phyloP scores from a whole-genome alignment of 768 basidiomycete species.

The Lactarius akahatsu region DNA sequence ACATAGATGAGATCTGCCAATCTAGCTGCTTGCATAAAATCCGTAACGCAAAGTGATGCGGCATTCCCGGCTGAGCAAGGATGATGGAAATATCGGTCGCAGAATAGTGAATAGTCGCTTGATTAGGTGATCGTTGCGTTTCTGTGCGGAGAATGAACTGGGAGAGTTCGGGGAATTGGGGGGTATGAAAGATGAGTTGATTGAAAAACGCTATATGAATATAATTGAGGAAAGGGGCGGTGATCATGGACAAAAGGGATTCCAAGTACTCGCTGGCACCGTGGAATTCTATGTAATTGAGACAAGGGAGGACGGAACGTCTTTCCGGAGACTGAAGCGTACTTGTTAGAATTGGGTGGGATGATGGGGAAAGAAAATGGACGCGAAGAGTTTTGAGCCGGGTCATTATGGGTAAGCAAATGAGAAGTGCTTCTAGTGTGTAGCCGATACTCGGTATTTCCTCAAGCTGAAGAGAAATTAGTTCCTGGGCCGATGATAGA shows the following conservation, averaged over 20 bases:
- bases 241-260: not conserved
- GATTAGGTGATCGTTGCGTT: not conserved
- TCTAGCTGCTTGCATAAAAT: not conserved
- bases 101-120: not conserved
- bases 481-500: not conserved
- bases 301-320: not conserved
- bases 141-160: not conserved
- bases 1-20: not conserved
- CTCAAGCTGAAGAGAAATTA: slow-evolving; percentile 4
- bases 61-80: not conserved
- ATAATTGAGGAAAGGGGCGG: not conserved
- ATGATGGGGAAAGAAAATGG: slow-evolving; percentile 7
- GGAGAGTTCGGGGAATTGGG: not conserved
- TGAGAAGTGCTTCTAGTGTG: not conserved
- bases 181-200: not conserved
- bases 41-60: not conserved
- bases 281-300: slow-evolving; percentile 1
- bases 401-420: not conserved
- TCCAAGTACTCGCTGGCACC: slow-evolving; percentile 12
- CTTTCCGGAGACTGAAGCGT: too few relatives aligned
- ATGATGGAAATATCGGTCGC: not conserved
- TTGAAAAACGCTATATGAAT: slow-evolving; percentile 10
- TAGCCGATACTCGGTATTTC: not conserved
- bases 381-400: slow-evolving; percentile 1
- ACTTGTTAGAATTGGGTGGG: not conserved